Evolutionary conservation across 495 filamentous ascomycete species (phyloP).

Genomic region (Aspergillus avenaceus): DNA sequence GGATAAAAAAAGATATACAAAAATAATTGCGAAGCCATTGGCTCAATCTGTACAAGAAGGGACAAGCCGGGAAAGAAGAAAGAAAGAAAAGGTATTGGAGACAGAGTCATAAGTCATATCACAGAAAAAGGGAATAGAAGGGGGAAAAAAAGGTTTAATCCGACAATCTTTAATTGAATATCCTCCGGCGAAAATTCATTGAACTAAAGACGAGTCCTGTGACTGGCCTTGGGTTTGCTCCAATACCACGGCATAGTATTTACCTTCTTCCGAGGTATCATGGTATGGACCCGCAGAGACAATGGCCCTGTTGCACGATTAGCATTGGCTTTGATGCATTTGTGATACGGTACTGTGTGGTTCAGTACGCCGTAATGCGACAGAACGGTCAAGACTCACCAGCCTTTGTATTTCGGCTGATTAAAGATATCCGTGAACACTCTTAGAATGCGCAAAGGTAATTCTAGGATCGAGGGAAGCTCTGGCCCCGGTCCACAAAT

Average conservation of each 20-base stretch:
- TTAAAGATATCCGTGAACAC: slow-evolving; percentile 46
- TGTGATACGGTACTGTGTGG: not conserved
- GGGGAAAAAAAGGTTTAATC: too few species aligned
- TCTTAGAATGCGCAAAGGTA: slow-evolving; percentile 34
- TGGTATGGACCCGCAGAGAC: slow-evolving; percentile 36
- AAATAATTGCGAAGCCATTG: too few species aligned
- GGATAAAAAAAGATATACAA: too few species aligned
- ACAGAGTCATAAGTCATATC: too few species aligned
- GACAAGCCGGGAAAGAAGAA: too few species aligned
- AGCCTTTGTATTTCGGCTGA: slow-evolving; percentile 42
- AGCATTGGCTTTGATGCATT: not conserved
- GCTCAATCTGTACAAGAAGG: too few species aligned
- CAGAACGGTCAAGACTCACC: slow-evolving; percentile 25
- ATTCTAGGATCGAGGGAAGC: slow-evolving; percentile 34
- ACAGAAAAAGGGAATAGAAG: too few species aligned
- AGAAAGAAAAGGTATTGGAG: too few species aligned
- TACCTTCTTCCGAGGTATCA: slow-evolving; percentile 37
- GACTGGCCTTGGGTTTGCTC: slow-evolving; percentile 21
- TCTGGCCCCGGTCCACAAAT: slow-evolving; percentile 36
- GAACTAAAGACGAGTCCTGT: not conserved
- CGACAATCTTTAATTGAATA: too few species aligned
- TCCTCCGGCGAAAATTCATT: not conserved
- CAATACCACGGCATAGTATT: slow-evolving; percentile 41
- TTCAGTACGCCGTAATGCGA: too few species aligned
- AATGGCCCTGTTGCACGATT: slow-evolving; percentile 28